Evolutionary conservation across 2,329 filamentous ascomycete species (phyloP).

Genomic region (Acarospora socialis): DNA sequence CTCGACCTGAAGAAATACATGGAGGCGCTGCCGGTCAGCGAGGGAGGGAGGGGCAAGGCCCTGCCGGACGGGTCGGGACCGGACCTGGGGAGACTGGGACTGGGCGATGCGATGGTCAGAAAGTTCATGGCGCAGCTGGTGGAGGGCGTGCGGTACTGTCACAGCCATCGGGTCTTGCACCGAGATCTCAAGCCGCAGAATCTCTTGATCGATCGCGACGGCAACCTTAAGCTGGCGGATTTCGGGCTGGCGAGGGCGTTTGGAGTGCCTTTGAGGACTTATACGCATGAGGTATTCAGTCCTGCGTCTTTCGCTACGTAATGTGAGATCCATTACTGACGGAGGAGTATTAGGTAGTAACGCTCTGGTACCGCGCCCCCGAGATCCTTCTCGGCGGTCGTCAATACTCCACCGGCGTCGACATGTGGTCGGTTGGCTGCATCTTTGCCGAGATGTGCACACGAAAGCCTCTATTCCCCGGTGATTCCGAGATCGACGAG

Average conservation of each 20-base stretch:
- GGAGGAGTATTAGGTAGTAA: constrained; percentile 52
- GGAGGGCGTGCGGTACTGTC: constrained; percentile 74
- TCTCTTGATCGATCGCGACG: constrained; percentile 69
- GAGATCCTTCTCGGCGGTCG: constrained; percentile 83
- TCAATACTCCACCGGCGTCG: constrained; percentile 85
- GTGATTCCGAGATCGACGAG: constrained; percentile 85
- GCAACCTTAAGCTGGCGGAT: constrained; percentile 81
- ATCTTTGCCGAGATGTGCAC: constrained; percentile 98
- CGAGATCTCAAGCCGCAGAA: constrained; percentile 87
- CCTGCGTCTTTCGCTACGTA: no score
- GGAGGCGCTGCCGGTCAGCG: constrained; percentile 72
- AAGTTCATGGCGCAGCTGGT: constrained; percentile 87
- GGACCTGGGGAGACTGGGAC: constrained; percentile 50
- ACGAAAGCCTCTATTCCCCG: constrained; percentile 79
- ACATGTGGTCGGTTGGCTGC: constrained; percentile 91
- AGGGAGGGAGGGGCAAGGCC: constrained; percentile 73
- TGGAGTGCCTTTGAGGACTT: constrained; percentile 78
- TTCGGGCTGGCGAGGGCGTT: constrained; percentile 83
- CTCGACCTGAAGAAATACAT: constrained; percentile 92
- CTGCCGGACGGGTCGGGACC: constrained; percentile 62
- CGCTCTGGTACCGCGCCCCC: constrained; percentile 81
- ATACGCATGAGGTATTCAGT: constrained; percentile 62
- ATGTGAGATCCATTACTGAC: constrained; percentile 6
- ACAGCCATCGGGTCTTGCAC: constrained; percentile 74
- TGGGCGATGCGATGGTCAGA: constrained; percentile 71